phyloP scores from a whole-genome alignment of 441 rosid species.

The Biscutella laevigata region DNA sequence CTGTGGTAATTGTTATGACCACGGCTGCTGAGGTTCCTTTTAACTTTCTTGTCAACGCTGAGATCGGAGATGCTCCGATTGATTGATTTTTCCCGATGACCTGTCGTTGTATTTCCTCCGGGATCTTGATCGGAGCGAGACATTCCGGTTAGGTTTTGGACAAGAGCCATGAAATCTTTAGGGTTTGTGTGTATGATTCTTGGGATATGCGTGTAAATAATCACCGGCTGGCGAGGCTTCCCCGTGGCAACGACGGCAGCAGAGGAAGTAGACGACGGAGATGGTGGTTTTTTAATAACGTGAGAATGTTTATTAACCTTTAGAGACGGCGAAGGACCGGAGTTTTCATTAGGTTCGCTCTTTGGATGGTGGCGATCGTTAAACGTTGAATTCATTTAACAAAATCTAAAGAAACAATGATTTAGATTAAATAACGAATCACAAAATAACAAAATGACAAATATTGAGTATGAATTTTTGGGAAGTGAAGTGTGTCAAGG shows the following conservation, averaged over 20 bases:
- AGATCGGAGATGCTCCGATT: slow-evolving; percentile 8
- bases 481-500: background rate
- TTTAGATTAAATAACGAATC: slow-evolving; percentile 1
- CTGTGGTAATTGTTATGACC: slow-evolving; percentile 9
- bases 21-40: slow-evolving; percentile 15
- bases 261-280: slow-evolving; percentile 30
- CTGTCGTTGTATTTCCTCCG: background rate
- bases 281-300: slow-evolving; percentile 37
- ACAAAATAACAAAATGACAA: slow-evolving; percentile 8
- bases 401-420: background rate
- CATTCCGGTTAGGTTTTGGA: slow-evolving; percentile 68
- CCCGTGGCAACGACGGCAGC: too few relatives aligned
- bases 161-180: slow-evolving; percentile 65
- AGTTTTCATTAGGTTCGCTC: slow-evolving; percentile 22
- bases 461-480: background rate
- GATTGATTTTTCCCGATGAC: slow-evolving; percentile 2
- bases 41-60: slow-evolving; percentile 16
- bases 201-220: slow-evolving; percentile 74
- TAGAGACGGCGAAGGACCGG: slow-evolving; percentile 29
- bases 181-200: slow-evolving; percentile 68
- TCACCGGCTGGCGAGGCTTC: slow-evolving; percentile 64
- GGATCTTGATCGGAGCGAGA: slow-evolving; percentile 33
- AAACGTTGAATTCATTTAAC: slow-evolving; percentile 39
- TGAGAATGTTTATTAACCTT: slow-evolving; percentile 53
- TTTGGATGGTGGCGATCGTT: slow-evolving; percentile 28